Evolutionary conservation across 2,329 filamentous ascomycete species (phyloP), one percentile per base, ranked within the genome.

Genomic region (Apiospora saccharicola): DNA sequence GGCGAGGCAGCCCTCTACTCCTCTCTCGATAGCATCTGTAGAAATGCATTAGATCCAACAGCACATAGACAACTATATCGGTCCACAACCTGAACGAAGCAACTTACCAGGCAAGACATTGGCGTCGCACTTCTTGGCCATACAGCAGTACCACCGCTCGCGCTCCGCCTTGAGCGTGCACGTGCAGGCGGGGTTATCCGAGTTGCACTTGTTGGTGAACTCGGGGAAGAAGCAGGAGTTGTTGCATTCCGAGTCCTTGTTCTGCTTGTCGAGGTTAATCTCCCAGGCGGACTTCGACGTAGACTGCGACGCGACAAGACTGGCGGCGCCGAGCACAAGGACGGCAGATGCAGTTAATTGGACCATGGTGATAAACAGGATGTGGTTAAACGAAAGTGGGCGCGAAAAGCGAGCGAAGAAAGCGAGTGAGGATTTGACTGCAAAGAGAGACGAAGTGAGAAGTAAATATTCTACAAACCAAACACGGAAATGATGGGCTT

Each of bases 151-250:
- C n/a, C 24, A 51, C 10, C 49, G 49, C n/a, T 51, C 49, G n/a
- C 49, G 49, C 13, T 51, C 49, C 8, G 49, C 10, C 49, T 51
- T 51, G 5, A 51, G 49, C 49, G 49, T 51, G 49, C 49, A 51
- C 49, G 14, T 26, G 49, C 49, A 51, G 49, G 49, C 49, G 10
- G 49, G 49, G 22, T 51, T 51, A 14, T 51, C 49, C 49, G 49
- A 26, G n/a, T 51, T 51, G 49, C 49, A 51, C n/a, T 51, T 51
- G 49, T 51, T 51, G 49, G 49, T 51, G 49, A 51, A 51, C 8
- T 51, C 49, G 2, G 49, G n/a, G 49, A 51, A 51, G 49, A 51
- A 51, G 49, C 49, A 51, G 3, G 8, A 4, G 14, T 51, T 51
- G 49, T 51, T 24, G n/a, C 49, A 51, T 24, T 26, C 4, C 3